phyloP scores from a whole-genome alignment of 768 basidiomycete species.

The Suillus paluster region DNA sequence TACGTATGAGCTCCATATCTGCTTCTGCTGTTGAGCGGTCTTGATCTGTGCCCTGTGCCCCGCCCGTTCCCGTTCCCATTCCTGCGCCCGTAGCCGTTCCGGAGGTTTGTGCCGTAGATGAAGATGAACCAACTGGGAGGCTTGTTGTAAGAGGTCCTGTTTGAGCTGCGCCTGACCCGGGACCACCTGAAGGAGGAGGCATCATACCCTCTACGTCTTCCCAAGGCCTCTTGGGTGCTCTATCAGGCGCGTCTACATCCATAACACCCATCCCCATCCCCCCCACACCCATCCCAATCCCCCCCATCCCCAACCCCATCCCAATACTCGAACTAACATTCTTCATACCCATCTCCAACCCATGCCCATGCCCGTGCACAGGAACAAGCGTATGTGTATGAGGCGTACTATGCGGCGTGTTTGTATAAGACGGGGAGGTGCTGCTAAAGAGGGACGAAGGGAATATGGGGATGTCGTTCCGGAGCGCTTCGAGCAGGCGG shows the following conservation, averaged over 20 bases:
- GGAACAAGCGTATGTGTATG: too few relatives aligned
- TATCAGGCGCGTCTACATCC: constrained; percentile 45
- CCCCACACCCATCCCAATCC: constrained; percentile 11
- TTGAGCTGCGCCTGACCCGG: constrained; percentile 8
- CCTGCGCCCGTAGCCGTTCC: neutral
- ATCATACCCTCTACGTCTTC: constrained; percentile 53
- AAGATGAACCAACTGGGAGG: too few relatives aligned
- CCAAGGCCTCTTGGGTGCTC: constrained; percentile 81
- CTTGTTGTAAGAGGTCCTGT: too few relatives aligned
- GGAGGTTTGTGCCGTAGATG: neutral
- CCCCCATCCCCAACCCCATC: too few relatives aligned
- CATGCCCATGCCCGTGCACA: too few relatives aligned
- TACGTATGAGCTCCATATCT: constrained; percentile 85
- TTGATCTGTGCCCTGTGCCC: constrained; percentile 35
- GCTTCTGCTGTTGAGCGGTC: constrained; percentile 72
- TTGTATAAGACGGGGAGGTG: too few relatives aligned
- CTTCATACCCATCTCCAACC: too few relatives aligned
- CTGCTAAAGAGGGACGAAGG: constrained; percentile 26
- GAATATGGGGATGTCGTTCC: constrained; percentile 10
- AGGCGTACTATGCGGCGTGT: constrained; percentile 13
- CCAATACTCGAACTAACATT: neutral
- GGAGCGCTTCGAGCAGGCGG: constrained; percentile 57
- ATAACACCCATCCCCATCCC: constrained; percentile 19
- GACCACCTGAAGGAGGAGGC: too few relatives aligned
- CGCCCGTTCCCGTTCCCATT: neutral